Percentiles rank a stretch among this genome's conserved stretches.
phyloP scores from a whole-genome alignment of 805 yeast species.

The Saturnispora sekii region DNA sequence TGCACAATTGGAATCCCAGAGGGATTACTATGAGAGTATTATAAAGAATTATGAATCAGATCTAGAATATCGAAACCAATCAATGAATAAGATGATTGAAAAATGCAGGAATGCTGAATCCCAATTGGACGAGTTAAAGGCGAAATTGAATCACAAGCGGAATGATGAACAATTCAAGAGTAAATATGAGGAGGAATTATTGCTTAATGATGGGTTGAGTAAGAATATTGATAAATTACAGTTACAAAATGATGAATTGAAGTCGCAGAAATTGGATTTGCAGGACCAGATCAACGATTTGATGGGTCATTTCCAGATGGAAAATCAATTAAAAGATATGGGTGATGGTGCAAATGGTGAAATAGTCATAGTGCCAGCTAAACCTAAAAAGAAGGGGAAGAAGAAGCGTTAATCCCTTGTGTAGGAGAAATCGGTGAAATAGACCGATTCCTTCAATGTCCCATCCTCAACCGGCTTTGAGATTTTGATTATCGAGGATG shows the following conservation, averaged over 20 bases:
- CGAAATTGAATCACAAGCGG: slow-evolving; percentile 13
- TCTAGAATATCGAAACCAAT: slow-evolving; percentile 13
- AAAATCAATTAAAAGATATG: slow-evolving; percentile 61
- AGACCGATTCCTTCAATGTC: slow-evolving; percentile 23
- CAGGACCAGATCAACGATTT: slow-evolving; percentile 62
- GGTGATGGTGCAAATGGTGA: slow-evolving; percentile 66
- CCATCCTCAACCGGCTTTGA: slow-evolving; percentile 21
- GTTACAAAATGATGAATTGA: slow-evolving; percentile 26
- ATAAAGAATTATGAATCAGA: slow-evolving; percentile 25
- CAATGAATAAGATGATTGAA: slow-evolving; percentile 17
- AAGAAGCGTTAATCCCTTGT: slow-evolving; percentile 16
- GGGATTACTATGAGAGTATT: slow-evolving; percentile 66
- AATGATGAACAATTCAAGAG: slow-evolving; percentile 12
- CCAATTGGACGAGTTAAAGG: slow-evolving; percentile 7
- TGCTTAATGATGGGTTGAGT: slow-evolving; percentile 33
- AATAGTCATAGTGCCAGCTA: slow-evolving; percentile 33
- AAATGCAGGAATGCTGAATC: slow-evolving; percentile 19
- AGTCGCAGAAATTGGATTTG: slow-evolving; percentile 37
- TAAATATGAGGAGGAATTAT: slow-evolving; percentile 37
- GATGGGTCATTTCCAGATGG: slow-evolving; percentile 71
- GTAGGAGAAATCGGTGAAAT: slow-evolving; percentile 27
- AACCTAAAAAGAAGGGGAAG: not conserved
- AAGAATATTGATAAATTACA: slow-evolving; percentile 31
- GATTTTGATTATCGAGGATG: slow-evolving; percentile 25
- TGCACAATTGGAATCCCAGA: slow-evolving; percentile 76